Conservation (phyloP, 176 grass and related monocot species). For the Secale cereale region DNA sequence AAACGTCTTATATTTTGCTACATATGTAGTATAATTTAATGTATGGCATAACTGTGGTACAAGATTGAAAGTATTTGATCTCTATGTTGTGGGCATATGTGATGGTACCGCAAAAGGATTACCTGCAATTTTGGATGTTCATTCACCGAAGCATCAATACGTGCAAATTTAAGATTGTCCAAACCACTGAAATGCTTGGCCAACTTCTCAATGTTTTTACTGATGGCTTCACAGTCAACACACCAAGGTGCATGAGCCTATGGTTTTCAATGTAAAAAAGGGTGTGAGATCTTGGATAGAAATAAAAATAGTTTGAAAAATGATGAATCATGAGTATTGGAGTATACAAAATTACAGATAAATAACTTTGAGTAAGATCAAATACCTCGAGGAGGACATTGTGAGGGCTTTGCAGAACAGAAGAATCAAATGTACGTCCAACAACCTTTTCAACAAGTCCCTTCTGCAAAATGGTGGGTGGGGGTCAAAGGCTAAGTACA, state of each 20-base stretch:
- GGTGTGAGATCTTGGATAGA: constrained; percentile 13
- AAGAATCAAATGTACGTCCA: constrained; percentile 61
- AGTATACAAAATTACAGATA: not conserved
- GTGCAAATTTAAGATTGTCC: constrained; percentile 58
- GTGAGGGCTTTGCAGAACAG: constrained; percentile 47
- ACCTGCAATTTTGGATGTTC: constrained; percentile 82
- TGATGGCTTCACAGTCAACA: constrained; percentile 60
- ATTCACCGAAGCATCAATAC: constrained; percentile 75
- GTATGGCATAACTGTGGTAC: not conserved
- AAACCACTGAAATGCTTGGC: constrained; percentile 59
- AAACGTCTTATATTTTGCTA: too few relatives aligned
- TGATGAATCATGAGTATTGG: not conserved
- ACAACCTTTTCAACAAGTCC: constrained; percentile 69
- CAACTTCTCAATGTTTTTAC: constrained; percentile 64
- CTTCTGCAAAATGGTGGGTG: constrained; percentile 31
- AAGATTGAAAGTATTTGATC: not conserved
- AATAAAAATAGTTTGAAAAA: not conserved
- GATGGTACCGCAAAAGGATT: not conserved
- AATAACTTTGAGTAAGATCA: not conserved
- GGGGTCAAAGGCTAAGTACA: not conserved
- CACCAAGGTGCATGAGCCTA: constrained; percentile 82
- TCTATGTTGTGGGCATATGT: not conserved
- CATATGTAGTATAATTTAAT: not conserved
- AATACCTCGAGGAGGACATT: constrained; percentile 66
- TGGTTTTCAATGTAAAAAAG: constrained; percentile 10